These are phyloP conservation scores for Oryza coarctata DNA, from an alignment of 176 grass and related monocot species.

Conservation along the genomic window DNA sequence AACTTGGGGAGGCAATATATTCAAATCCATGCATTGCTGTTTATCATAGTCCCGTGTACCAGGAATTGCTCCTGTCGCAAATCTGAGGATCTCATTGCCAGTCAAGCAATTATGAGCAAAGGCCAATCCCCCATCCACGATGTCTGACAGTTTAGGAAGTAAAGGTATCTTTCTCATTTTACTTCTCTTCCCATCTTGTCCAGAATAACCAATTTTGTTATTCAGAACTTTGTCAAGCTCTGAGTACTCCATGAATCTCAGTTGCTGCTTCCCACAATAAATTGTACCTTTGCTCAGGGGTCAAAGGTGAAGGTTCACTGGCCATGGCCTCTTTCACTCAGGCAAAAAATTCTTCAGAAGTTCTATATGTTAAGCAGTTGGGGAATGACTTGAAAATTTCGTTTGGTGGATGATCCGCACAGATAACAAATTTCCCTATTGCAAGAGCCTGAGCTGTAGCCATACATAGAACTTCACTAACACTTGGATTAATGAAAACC, in stretches of 20 bases:
- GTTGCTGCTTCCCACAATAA: conserved; percentile 94
- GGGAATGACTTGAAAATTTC: conserved; percentile 89
- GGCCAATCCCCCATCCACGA: conserved; percentile 71
- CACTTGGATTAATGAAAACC: conserved; percentile 89
- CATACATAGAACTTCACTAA: conserved; percentile 90
- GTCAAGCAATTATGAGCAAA: conserved; percentile 81
- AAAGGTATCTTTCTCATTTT: conserved; percentile 40
- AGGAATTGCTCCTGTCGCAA: conserved; percentile 76
- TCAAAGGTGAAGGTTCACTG: conserved; percentile 73
- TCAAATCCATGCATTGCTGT: conserved; percentile 73
- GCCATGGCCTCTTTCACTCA: conserved; percentile 69
- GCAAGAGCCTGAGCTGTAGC: conserved; percentile 92
- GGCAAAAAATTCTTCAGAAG: conserved; percentile 72
- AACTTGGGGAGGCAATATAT: conserved; percentile 66
- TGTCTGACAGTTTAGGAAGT: conserved; percentile 52
- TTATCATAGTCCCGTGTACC: conserved; percentile 81
- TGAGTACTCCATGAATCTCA: conserved; percentile 82
- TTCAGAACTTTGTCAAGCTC: conserved; percentile 78
- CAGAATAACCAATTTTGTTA: conserved; percentile 19
- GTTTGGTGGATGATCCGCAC: conserved; percentile 94
- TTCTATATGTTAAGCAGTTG: conserved; percentile 91
- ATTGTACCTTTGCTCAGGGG: conserved; percentile 62
- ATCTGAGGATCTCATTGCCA: conserved; percentile 73
- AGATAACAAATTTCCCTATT: conserved; percentile 95
- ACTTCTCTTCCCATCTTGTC: conserved; percentile 30